Conservation (phyloP, 306 rosid species). For the peach (Prunus persica) region DNA sequence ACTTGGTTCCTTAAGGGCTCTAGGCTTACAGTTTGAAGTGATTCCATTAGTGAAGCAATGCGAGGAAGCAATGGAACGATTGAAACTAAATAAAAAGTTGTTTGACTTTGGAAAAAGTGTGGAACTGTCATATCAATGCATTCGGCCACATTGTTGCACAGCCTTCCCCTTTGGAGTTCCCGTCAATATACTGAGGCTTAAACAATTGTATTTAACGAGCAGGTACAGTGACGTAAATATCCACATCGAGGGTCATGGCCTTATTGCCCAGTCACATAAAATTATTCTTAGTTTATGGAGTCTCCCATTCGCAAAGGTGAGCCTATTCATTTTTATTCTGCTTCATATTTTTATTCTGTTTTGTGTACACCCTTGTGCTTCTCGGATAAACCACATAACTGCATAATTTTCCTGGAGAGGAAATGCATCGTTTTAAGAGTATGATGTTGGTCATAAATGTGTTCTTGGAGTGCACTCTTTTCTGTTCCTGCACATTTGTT, state of each 20-base stretch:
- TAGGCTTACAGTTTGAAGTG: conserved; percentile 73
- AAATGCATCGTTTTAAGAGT: neutral
- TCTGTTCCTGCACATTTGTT: neutral
- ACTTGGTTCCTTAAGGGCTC: conserved; percentile 64
- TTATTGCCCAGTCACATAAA: conserved; percentile 62
- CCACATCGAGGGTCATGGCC: conserved; percentile 58
- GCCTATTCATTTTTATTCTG: conserved; percentile 12
- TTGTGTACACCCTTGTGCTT: conserved; percentile 1
- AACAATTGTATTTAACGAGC: conserved; percentile 54
- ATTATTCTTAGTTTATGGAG: conserved; percentile 93
- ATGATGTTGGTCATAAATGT: neutral
- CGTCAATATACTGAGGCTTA: conserved; percentile 45
- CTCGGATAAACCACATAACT: neutral
- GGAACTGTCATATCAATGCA: conserved; percentile 60
- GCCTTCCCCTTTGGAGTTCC: conserved; percentile 71
- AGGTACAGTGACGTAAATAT: conserved; percentile 70
- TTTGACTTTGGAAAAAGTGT: conserved; percentile 48
- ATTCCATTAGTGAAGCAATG: conserved; percentile 75
- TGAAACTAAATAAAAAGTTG: conserved; percentile 52
- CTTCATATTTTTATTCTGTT: neutral
- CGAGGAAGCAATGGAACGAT: conserved; percentile 58
- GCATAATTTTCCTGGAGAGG: neutral
- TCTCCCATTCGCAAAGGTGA: conserved; percentile 83
- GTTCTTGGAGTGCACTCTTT: neutral
- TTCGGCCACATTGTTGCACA: conserved; percentile 48